Base-by-base conservation (phyloP, 2,329 filamentous ascomycete genomes). In the Boeremia exigua region DNA sequence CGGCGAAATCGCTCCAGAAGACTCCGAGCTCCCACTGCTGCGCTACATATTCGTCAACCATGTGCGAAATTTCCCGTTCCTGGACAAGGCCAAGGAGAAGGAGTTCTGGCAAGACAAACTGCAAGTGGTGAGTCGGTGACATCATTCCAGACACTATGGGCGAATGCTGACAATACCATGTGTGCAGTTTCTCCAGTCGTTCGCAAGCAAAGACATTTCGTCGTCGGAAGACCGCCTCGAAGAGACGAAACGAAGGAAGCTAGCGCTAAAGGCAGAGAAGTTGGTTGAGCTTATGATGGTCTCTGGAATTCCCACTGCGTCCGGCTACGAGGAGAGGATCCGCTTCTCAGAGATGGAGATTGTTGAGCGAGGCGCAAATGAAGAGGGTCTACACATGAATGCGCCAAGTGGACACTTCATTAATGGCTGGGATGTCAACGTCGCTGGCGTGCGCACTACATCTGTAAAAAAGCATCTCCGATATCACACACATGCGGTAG, bases 41-140 rank as follows among this genome's bases (percentile, higher is more conserved):
- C 87, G 95, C 63, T 98, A 95, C 79, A 96, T 99, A 71, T 99
- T 99, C 73, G 95, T 98, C 50, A 90, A 98, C 73, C 93, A 98
- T 87, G 87, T 99, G 56, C 92, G 95, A 70, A 96, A 98, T 69
- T 99, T 99, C 69, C 95, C 95, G 1, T 99, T 99, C 72, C 85
- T 99, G 61, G 92, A 99, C 77, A 92, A 96, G 81, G 95, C 95
- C 19, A 89, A 87, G 71, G 95, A 99, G 83, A 96, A 98, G 84
- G 95, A 99, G 78, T 99, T 99, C 71, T 99, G 95, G 95, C 95
- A 99, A 79, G 92, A 98, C 74, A 98, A 96, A 76, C 81, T 99
- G 58, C 95, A 99, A 81, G 86, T 93, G 72, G 91, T 96, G 79
- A 66, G 90, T 87, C 87, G 38, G 46, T 48, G 37, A 53, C 45